Percentiles rank a stretch among this genome's conserved stretches.
phyloP scores from a whole-genome alignment of 257 asterid species.

The Leptodermis oblonga region DNA sequence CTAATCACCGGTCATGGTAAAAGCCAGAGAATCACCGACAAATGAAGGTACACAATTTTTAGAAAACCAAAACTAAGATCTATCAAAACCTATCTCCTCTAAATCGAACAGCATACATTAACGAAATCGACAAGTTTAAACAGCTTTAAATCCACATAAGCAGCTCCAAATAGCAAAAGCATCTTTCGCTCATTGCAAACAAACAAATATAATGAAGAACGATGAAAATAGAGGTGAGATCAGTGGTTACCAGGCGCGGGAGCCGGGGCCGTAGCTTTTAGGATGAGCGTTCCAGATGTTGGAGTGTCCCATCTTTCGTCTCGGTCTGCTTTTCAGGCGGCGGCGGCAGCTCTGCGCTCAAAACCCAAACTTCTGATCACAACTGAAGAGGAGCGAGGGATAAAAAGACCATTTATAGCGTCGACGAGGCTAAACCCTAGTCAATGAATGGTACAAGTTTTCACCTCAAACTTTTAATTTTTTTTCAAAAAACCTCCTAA shows the following conservation, averaged over 20 bases:
- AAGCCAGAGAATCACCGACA: too few species aligned
- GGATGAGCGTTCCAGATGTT: slow-evolving; percentile 51
- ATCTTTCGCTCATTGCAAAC: neutral
- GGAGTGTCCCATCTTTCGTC: slow-evolving; percentile 38
- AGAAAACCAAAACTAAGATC: neutral
- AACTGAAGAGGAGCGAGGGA: too few species aligned
- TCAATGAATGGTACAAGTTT: too few species aligned
- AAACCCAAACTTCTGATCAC: too few species aligned
- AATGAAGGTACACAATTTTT: too few species aligned
- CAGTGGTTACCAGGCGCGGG: slow-evolving; percentile 32
- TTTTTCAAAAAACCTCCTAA: too few species aligned
- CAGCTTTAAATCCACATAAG: neutral
- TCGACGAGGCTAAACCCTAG: slow-evolving; percentile 9
- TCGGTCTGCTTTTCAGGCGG: neutral
- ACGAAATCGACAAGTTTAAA: neutral
- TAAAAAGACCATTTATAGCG: neutral
- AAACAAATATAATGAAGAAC: neutral
- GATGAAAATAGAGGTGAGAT: neutral
- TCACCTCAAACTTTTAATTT: too few species aligned
- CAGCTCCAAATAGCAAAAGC: neutral
- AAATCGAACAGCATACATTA: neutral
- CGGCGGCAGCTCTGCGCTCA: neutral
- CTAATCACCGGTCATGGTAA: too few species aligned
- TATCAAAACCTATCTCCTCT: neutral
- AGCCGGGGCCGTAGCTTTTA: slow-evolving; percentile 46